Conservation (phyloP, 257 asterid genomes). For the Ocimum tenuiflorum region DNA sequence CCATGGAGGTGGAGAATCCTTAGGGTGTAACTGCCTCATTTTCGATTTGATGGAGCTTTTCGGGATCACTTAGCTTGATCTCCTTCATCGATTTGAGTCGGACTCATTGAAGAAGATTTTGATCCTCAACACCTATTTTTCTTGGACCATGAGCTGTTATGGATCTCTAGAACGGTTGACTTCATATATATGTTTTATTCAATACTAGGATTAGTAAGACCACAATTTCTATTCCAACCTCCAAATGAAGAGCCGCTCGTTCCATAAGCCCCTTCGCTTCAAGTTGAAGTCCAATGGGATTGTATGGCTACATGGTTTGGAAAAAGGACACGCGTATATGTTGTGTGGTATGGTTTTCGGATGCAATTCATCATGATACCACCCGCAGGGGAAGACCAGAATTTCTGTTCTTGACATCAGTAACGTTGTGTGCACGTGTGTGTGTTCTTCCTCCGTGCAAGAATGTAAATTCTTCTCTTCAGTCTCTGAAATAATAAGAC, state of each 20-base stretch:
- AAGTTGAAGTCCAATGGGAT: slow-evolving; percentile 44
- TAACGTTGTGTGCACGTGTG: not conserved
- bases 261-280: slow-evolving; percentile 36
- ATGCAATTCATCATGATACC: slow-evolving; percentile 29
- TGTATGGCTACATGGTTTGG: slow-evolving; percentile 41
- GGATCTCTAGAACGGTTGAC: slow-evolving; percentile 36
- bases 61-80: too few relatives aligned
- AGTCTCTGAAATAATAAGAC: not conserved
- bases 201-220: slow-evolving; percentile 29
- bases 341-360: slow-evolving; percentile 42
- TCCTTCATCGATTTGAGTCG: too few relatives aligned
- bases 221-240: slow-evolving; percentile 33
- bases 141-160: slow-evolving; percentile 38
- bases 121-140: too few relatives aligned
- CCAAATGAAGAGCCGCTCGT: slow-evolving; percentile 30
- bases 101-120: too few relatives aligned
- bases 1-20: too few relatives aligned
- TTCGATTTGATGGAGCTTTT: too few relatives aligned
- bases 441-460: not conserved
- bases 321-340: slow-evolving; percentile 31
- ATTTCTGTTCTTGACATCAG: slow-evolving; percentile 28
- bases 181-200: slow-evolving; percentile 26
- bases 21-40: too few relatives aligned
- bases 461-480: too few relatives aligned
- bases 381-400: slow-evolving; percentile 43